Base-by-base conservation (phyloP, 1,284 basidiomycete genomes). In the Ceratobasidium theobromae region DNA sequence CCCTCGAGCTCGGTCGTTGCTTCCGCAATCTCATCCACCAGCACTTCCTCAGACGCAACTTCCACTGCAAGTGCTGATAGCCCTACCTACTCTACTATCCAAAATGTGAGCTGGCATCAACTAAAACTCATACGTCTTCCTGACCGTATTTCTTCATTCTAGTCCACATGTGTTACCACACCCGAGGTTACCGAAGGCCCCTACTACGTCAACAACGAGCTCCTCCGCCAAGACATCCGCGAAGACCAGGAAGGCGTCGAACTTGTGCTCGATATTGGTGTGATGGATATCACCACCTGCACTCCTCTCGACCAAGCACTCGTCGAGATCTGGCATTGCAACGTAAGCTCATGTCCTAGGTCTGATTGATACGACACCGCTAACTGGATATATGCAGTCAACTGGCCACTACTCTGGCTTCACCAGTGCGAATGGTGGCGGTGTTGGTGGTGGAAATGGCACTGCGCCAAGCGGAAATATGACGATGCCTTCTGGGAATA, bases 231-330 rank as follows among this genome's bases (percentile, higher is more conserved):
- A 58, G 79, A 84, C 75, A 77, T 84, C 71, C 79, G 78, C 30
- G 83, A 84, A 67, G 76, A 78, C 69, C 79, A 84, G 74, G 72
- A 80, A 16, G 84, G 84, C 55, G 73, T 85, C 5, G 73, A 76
- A 32, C 77, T 85, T 71, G 73, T 78, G 48, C 79, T 89, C 69
- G 85, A 89, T 70, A 86, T 89, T 43, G 87, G 86, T 32, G 83
- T 89, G 6, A 86, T 90, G 66, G 87, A 91, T 71, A 83, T 88
- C 6, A 82, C 86, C 70, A 89, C 87, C 1, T 91, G 88, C 76
- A 76, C 84, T 71, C 86, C 88, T 18, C 77, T 88, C 0, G 79
- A 82, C 2, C 82, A 87, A 72, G 84, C 85, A 38, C 79, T 89
- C 28, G 86, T 89, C 23, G 88, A 91, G 71, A 82, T 90, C 45